phyloP scores from a whole-genome alignment of 129 eudicot genomes.

The Silybum marianum region DNA sequence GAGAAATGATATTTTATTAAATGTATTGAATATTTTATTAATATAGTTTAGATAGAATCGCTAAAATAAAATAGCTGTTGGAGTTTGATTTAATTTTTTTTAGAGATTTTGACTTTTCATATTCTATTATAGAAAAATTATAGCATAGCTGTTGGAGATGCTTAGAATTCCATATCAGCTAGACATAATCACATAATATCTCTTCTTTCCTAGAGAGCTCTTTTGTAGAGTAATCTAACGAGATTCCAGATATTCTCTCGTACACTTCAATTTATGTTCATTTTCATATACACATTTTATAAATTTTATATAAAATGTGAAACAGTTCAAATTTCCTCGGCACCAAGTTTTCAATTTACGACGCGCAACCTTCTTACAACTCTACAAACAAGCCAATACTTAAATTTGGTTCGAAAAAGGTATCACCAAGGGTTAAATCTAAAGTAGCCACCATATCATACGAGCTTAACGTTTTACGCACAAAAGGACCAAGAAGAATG shows the following conservation, averaged over 20 bases:
- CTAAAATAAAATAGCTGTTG: too few species aligned
- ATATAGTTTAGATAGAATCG: too few species aligned
- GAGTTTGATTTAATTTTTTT: too few species aligned
- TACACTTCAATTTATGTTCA: neutral
- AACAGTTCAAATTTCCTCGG: conserved; percentile 81
- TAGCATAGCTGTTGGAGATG: too few species aligned
- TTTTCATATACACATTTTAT: neutral
- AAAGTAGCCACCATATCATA: conserved; percentile 64
- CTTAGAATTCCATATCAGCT: too few species aligned
- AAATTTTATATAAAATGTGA: neutral
- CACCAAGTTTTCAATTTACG: conserved; percentile 61
- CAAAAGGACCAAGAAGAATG: conserved; percentile 73
- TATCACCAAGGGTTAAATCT: conserved; percentile 35
- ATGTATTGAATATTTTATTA: too few species aligned
- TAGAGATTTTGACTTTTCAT: too few species aligned
- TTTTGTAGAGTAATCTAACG: neutral
- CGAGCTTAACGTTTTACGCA: conserved; percentile 62
- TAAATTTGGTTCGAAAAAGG: conserved; percentile 29
- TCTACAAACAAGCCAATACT: conserved; percentile 14
- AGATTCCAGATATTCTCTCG: neutral
- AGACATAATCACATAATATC: too few species aligned
- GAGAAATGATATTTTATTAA: too few species aligned
- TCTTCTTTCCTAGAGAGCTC: neutral
- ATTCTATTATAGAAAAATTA: too few species aligned
- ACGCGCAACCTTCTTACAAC: conserved; percentile 43